Evolutionary conservation across 2,329 filamentous ascomycete species (phyloP).

Genomic region (Aspergillus pseudoterreus): DNA sequence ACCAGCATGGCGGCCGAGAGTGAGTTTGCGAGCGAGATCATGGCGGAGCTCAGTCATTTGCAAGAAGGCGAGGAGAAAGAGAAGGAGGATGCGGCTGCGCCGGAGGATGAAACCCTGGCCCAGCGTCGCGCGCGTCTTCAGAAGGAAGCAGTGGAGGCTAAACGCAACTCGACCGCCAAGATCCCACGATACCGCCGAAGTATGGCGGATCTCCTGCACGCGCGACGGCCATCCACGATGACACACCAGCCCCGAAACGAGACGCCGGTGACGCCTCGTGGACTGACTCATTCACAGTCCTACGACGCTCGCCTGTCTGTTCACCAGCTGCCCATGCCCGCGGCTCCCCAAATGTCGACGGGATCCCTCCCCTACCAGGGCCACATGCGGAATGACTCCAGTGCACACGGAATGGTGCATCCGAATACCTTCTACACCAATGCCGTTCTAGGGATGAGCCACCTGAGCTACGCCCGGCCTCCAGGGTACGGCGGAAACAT

Average conservation of each 20-base stretch:
- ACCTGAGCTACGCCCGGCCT: conserved; percentile 25
- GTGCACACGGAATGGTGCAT: conserved; percentile 22
- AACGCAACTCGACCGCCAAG: conserved; percentile 16
- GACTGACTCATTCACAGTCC: conserved; percentile 13
- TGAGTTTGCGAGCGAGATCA: conserved; percentile 43
- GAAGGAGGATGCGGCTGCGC: conserved; percentile 16
- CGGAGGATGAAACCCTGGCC: conserved; percentile 45
- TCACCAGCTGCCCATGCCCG: conserved; percentile 23
- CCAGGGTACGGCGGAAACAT: conserved; percentile 21
- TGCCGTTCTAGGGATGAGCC: conserved; percentile 24
- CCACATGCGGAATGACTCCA: conserved; percentile 19
- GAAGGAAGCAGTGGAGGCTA: conserved; percentile 33
- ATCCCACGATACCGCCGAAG: conserved; percentile 39
- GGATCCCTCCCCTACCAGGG: conserved; percentile 14
- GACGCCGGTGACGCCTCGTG: conserved; percentile 9
- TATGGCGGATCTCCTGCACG: conserved; percentile 50
- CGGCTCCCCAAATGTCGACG: conserved; percentile 15
- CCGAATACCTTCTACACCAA: conserved; percentile 26
- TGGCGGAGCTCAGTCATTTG: conserved; percentile 38
- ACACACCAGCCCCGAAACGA: conserved; percentile 24
- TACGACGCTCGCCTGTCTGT: conserved; percentile 28
- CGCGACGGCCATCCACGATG: conserved; percentile 45
- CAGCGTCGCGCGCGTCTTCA: conserved; percentile 45
- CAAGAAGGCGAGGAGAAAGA: conserved; percentile 21
- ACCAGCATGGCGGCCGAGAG: conserved; percentile 29